phyloP scores from a whole-genome alignment of 148 eudicot species.

The Rhododendron griersonianum region DNA sequence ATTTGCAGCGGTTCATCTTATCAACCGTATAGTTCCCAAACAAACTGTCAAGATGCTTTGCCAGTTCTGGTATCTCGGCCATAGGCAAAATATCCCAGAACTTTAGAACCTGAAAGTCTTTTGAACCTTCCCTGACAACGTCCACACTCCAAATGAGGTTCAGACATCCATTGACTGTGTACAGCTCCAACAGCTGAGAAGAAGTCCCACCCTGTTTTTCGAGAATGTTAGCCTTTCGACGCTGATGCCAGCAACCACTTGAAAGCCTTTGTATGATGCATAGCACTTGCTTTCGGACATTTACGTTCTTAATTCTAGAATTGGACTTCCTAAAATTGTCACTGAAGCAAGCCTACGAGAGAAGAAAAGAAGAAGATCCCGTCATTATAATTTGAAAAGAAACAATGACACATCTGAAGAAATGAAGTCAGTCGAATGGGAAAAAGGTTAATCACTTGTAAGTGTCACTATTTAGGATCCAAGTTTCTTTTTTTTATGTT shows the following conservation, averaged over 20 bases:
- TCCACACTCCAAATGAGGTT: slow-evolving; percentile 17
- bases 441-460: not conserved
- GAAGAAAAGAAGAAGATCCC: not conserved
- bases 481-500: not conserved
- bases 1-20: slow-evolving; percentile 22
- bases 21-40: slow-evolving; percentile 23
- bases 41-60: slow-evolving; percentile 11
- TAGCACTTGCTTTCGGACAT: not conserved
- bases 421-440: not conserved
- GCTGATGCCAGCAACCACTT: not conserved
- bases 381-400: not conserved
- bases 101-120: slow-evolving; percentile 29
- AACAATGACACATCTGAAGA: not conserved
- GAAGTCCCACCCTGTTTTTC: not conserved
- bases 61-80: slow-evolving; percentile 16
- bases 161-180: not conserved
- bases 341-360: not conserved
- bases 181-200: not conserved
- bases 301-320: not conserved
- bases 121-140: slow-evolving; percentile 16
- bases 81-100: slow-evolving; percentile 29
- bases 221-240: not conserved
- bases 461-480: not conserved
- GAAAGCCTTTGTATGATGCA: not conserved
- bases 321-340: not conserved